Conservation (phyloP, 2,329 filamentous ascomycete genomes). For the Parasarocladium wereldwijsianum region DNA sequence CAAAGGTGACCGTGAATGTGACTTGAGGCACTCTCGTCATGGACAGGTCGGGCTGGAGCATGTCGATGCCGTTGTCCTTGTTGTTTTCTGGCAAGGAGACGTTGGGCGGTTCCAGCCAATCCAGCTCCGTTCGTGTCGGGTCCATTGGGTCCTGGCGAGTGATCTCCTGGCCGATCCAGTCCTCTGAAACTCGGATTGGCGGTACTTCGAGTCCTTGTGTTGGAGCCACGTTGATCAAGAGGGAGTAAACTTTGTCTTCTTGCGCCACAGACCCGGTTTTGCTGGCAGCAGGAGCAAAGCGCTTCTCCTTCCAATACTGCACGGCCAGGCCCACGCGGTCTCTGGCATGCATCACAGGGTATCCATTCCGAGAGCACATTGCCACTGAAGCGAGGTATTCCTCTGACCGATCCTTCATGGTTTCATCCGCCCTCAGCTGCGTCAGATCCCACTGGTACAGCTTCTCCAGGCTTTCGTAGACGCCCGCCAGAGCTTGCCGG, state of each 20-base stretch:
- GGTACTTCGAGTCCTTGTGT: constrained; percentile 30
- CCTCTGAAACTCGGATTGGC: constrained; percentile 54
- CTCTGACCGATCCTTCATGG: constrained; percentile 28
- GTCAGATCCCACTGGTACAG: constrained; percentile 59
- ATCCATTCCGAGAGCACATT: constrained; percentile 56
- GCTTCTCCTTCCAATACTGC: constrained; percentile 62
- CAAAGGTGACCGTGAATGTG: constrained; percentile 59
- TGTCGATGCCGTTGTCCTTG: constrained; percentile 35
- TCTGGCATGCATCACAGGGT: constrained; percentile 55
- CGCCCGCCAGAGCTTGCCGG: constrained; percentile 60
- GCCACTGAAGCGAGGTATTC: constrained; percentile 39
- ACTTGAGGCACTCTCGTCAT: constrained; percentile 50
- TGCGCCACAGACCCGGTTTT: constrained; percentile 22
- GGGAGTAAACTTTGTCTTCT: constrained; percentile 43
- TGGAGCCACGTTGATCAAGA: constrained; percentile 51
- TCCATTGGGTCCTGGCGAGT: constrained; percentile 35
- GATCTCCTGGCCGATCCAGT: constrained; percentile 59
- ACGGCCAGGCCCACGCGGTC: constrained; percentile 54
- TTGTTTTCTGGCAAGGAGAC: constrained; percentile 39
- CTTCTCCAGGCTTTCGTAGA: constrained; percentile 54
- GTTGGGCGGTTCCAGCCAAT: constrained; percentile 61
- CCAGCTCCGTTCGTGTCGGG: constrained; percentile 32
- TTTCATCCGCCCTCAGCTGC: constrained; percentile 34
- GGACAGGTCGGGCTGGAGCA: constrained; percentile 30
- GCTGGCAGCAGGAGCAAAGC: constrained; percentile 26